Base-by-base conservation (phyloP, 192 early-diverging fungal species). In the Coemansia sp. region DNA sequence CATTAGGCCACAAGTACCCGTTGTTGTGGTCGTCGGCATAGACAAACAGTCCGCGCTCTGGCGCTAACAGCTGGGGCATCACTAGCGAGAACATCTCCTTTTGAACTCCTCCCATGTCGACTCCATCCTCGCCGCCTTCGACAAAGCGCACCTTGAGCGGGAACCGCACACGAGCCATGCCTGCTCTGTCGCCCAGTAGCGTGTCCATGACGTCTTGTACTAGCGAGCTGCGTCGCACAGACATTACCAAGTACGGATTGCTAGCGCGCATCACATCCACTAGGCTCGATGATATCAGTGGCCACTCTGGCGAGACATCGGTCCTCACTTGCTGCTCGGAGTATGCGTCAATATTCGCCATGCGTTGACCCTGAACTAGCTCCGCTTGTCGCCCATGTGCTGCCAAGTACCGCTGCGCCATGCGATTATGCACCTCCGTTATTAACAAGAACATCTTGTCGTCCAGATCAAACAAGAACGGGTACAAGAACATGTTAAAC, bases 21-120 rank as follows among this genome's bases (percentile, higher is more conserved):
- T 42, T 64, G 6, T 14, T 25, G 63, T 31, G 29, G 27, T 69
- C 62, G 27, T 61, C 66, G 10, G 80, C 29, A 59, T 58, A 70
- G 44, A 70, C 82, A 83, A 96, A 98, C 66, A 95, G 78, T 2
- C 94, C 94, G 69, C 87, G 85, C n/a, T 85, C 74, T 0, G 90
- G 88, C 53, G 90, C 84, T 72, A 98, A 73, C 34, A 97, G 84
- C 68, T 88, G 76, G 21, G 86, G 85, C 36, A 96, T 73, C 44
- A 98, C 64, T 21, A 90, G 85, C 46, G 93, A 90, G 72, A 96
- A 95, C 75, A 94, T 94, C 78, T 98, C 96, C 78, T 98, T 98
- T 44, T 95, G 95, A 17, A 98, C 94, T 32, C 96, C 96, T 64
- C 96, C 96, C 85, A 94, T 92, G 67, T 98, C 96, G 85, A 93